These are phyloP conservation scores for Setomelanomma holmii DNA, from an alignment of 2,329 filamentous ascomycete genomes.

Conservation along the genomic window DNA sequence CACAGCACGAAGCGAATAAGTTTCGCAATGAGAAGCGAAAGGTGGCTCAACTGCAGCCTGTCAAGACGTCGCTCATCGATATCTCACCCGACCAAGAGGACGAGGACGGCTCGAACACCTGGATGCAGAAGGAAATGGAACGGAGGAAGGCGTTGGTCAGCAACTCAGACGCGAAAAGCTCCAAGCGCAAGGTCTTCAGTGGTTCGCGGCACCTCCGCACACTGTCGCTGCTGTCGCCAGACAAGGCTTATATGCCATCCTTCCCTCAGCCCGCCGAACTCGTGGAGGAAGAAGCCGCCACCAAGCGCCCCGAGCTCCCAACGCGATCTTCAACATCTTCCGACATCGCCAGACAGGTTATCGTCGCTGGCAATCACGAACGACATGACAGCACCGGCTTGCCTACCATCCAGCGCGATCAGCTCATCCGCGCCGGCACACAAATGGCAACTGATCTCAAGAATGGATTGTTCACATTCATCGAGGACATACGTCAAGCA, in stretches of 20 bases:
- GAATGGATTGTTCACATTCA: slow-evolving; percentile 89
- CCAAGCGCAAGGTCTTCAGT: slow-evolving; percentile 67
- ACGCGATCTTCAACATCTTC: slow-evolving; percentile 40
- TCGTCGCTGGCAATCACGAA: slow-evolving; percentile 33
- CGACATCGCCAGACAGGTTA: slow-evolving; percentile 37
- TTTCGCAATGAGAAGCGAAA: slow-evolving; percentile 72
- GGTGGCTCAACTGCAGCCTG: slow-evolving; percentile 62
- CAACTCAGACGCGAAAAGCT: slow-evolving; percentile 50
- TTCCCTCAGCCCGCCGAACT: slow-evolving; percentile 50
- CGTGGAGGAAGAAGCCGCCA: slow-evolving; percentile 31
- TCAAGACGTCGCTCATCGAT: slow-evolving; percentile 53
- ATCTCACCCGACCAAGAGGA: slow-evolving; percentile 39
- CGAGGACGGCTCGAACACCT: slow-evolving; percentile 53
- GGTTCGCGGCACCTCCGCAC: slow-evolving; percentile 68
- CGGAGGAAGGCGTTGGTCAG: slow-evolving; percentile 72
- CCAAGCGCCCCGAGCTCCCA: slow-evolving; percentile 18
- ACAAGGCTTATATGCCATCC: slow-evolving; percentile 45
- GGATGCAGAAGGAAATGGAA: slow-evolving; percentile 70
- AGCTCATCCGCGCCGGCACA: slow-evolving; percentile 59
- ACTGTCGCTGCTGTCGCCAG: slow-evolving; percentile 82
- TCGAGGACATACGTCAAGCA: slow-evolving; percentile 93
- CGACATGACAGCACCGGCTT: slow-evolving; percentile 40
- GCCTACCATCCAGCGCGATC: slow-evolving; percentile 44
- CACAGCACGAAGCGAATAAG: slow-evolving; percentile 75
- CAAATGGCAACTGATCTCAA: slow-evolving; percentile 90